Conservation (phyloP, 164 flowering plant genomes). For the grape (Vitis vinifera) region ASM3070453v1 NC_081822.1:5594001-5594500, state of each 20-base stretch:
- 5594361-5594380: constrained; percentile 43
- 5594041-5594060: constrained; percentile 96
- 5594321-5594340: constrained; percentile 1
- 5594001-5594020: constrained; percentile 68
- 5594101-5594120: constrained; percentile 50
- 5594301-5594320: constrained; percentile 5
- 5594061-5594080: constrained; percentile 86
- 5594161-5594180: constrained; percentile 84
- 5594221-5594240: constrained; percentile 79
- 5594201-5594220: constrained; percentile 90
- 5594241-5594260: constrained; percentile 52
- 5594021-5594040: constrained; percentile 92
- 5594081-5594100: constrained; percentile 74
- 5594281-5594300: constrained; percentile 32
- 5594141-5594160: constrained; percentile 70
- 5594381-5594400: constrained; percentile 6
- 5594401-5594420: constrained; percentile 74
- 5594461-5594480: constrained; percentile 66
- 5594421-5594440: constrained; percentile 78
- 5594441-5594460: constrained; percentile 73
- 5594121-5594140: constrained; percentile 53
- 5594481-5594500: constrained; percentile 78
- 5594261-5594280: constrained; percentile 30
- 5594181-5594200: constrained; percentile 86
- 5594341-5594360: constrained; percentile 25